phyloP scores from a whole-genome alignment of 768 basidiomycete species.

The Macrolepiota albuminosa region DNA sequence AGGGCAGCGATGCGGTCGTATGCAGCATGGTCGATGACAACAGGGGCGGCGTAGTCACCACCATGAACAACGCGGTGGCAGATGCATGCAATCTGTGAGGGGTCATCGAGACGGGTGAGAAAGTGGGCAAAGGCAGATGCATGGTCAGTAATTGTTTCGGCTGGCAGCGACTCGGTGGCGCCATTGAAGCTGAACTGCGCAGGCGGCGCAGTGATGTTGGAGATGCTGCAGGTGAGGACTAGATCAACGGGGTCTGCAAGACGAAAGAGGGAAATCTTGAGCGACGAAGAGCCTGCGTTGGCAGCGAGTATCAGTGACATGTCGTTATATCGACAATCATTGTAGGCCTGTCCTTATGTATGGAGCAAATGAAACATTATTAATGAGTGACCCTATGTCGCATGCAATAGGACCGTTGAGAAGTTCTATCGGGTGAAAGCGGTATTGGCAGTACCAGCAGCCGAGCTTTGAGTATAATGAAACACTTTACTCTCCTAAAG shows the following conservation, averaged over 20 bases:
- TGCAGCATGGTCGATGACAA: conserved; percentile 61
- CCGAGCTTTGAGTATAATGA: too few species aligned
- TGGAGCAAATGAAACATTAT: not conserved
- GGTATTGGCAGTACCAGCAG: too few species aligned
- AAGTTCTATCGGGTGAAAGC: too few species aligned
- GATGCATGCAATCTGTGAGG: conserved; percentile 49
- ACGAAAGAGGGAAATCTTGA: conserved; percentile 72
- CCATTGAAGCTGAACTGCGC: conserved; percentile 41
- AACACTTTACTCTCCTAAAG: too few species aligned
- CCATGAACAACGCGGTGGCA: conserved; percentile 88
- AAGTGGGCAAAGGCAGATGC: conserved; percentile 60
- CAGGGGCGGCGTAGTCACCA: conserved; percentile 68
- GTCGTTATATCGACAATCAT: not conserved
- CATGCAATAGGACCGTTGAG: not conserved
- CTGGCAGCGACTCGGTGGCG: conserved; percentile 25
- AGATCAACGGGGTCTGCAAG: conserved; percentile 29
- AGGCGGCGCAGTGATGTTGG: conserved; percentile 34
- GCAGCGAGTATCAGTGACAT: conserved; percentile 53
- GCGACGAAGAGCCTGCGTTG: conserved; percentile 82
- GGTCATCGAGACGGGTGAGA: conserved; percentile 40
- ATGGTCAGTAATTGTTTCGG: conserved; percentile 47
- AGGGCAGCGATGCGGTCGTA: conserved; percentile 70
- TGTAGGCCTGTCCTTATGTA: not conserved
- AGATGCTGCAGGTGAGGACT: conserved; percentile 46
- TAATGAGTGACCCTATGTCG: conserved; percentile 7